Percentiles rank a stretch among this genome's conserved stretches.
Evolutionary conservation across 2,329 filamentous ascomycete species (phyloP).

Genomic region (Venturia carpophila): DNA sequence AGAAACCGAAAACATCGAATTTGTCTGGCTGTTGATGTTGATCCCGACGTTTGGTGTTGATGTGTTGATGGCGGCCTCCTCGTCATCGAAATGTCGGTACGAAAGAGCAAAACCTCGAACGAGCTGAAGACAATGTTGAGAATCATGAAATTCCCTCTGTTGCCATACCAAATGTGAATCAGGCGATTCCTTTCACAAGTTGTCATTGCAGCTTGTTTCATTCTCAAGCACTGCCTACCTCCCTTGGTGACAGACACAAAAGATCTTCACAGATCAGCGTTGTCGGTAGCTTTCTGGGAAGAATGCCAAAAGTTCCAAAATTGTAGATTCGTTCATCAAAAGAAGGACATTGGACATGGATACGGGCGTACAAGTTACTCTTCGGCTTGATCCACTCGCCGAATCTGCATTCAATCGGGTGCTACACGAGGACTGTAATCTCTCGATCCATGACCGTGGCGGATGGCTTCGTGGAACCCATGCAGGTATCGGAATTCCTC

Average conservation of each 20-base stretch:
- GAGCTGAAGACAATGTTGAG: conserved; percentile 20
- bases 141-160: conserved; percentile 21
- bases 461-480: conserved; percentile 15
- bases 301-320: conserved; percentile 24
- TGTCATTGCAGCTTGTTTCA: conserved; percentile 25
- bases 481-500: not conserved
- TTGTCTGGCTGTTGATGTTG: too few relatives aligned
- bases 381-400: conserved; percentile 22
- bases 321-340: conserved; percentile 21
- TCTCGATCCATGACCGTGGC: conserved; percentile 22
- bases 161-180: conserved; percentile 20
- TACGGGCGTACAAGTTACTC: conserved; percentile 19
- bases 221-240: conserved; percentile 28
- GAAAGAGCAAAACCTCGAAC: conserved; percentile 19
- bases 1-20: too few relatives aligned
- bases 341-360: conserved; percentile 15
- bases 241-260: conserved; percentile 30
- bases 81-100: conserved; percentile 13
- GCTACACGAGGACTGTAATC: not conserved
- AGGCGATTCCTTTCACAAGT: not conserved
- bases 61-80: too few relatives aligned
- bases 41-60: too few relatives aligned
- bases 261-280: conserved; percentile 23
- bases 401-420: conserved; percentile 19
- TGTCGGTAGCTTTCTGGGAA: conserved; percentile 27